A percentile compares a stretch with the other conserved stretches of the same genome.
Evolutionary conservation across 225 moss, liverwort and hornwort genomes (phyloP).

Genomic region (Asterella californica): DNA sequence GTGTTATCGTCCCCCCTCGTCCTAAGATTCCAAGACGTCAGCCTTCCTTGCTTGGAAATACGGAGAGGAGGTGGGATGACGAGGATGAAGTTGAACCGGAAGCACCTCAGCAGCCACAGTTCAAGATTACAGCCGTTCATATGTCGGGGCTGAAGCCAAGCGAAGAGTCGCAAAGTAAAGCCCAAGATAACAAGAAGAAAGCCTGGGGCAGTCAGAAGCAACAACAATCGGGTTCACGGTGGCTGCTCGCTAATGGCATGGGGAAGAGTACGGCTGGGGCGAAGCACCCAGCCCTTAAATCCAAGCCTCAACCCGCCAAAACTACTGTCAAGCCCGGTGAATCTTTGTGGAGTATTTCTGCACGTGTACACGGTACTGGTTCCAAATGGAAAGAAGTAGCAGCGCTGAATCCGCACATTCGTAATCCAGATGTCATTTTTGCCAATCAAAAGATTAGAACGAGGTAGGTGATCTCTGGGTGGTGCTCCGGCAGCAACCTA

Average conservation of each 20-base stretch:
- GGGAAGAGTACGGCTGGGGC: slow-evolving; percentile 50
- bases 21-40: slow-evolving; percentile 71
- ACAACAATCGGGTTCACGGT: slow-evolving; percentile 88
- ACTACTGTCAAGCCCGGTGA: slow-evolving; percentile 49
- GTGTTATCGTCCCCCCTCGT: slow-evolving; percentile 70
- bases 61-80: slow-evolving; percentile 59
- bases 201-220: slow-evolving; percentile 87
- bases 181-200: slow-evolving; percentile 47
- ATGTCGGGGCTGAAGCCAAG: slow-evolving; percentile 70
- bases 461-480: slow-evolving; percentile 31
- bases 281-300: slow-evolving; percentile 52
- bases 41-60: slow-evolving; percentile 74
- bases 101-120: slow-evolving; percentile 46
- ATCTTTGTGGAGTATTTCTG: slow-evolving; percentile 67
- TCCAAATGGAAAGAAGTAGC: slow-evolving; percentile 62
- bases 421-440: slow-evolving; percentile 70
- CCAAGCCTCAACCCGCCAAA: slow-evolving; percentile 39
- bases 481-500: not conserved
- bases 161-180: slow-evolving; percentile 47
- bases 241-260: slow-evolving; percentile 98
- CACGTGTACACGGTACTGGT: slow-evolving; percentile 57
- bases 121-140: slow-evolving; percentile 86
- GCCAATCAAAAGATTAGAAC: slow-evolving; percentile 59
- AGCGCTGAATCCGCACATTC: slow-evolving; percentile 57
- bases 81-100: slow-evolving; percentile 36